Conservation (phyloP, 106 monocot species). For the Posidonia australis region DNA sequence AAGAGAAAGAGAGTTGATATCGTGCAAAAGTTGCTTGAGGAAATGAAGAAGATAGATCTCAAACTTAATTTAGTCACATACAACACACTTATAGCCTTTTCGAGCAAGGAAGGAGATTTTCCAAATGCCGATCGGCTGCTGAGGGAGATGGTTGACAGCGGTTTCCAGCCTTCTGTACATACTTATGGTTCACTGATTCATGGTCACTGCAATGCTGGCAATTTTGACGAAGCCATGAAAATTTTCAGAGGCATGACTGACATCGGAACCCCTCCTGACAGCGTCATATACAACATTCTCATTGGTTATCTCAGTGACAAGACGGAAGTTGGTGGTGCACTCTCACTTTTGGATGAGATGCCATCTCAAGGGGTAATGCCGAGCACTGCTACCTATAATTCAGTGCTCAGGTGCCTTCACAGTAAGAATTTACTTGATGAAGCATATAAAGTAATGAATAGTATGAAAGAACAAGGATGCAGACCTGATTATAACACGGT, state of each 20-base stretch:
- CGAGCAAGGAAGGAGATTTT: conserved; percentile 44
- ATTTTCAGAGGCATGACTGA: conserved; percentile 40
- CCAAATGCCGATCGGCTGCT: conserved; percentile 33
- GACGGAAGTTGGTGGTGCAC: conserved; percentile 19
- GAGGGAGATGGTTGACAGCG: conserved; percentile 37
- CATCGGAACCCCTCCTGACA: conserved; percentile 22
- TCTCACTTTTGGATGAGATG: conserved; percentile 56
- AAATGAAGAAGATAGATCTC: conserved; percentile 41
- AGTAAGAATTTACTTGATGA: conserved; percentile 32
- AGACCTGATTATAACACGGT: conserved; percentile 47
- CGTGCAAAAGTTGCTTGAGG: conserved; percentile 36
- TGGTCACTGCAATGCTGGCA: conserved; percentile 51
- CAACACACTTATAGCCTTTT: conserved; percentile 57
- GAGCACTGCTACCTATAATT: conserved; percentile 51
- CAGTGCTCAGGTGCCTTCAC: conserved; percentile 36
- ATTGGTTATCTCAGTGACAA: conserved; percentile 37
- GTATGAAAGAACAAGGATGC: conserved; percentile 51
- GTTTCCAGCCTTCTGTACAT: conserved; percentile 35
- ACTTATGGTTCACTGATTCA: conserved; percentile 73
- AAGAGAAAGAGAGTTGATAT: conserved; percentile 46
- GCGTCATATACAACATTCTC: conserved; percentile 47
- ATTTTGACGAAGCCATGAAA: conserved; percentile 43
- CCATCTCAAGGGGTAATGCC: conserved; percentile 25
- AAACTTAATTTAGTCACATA: conserved; percentile 61
- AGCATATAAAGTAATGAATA: conserved; percentile 49